Evolutionary conservation across 768 basidiomycete genomes (phyloP), one percentile per base, ranked within the genome.

Genomic region (Serpula lacrymans): DNA sequence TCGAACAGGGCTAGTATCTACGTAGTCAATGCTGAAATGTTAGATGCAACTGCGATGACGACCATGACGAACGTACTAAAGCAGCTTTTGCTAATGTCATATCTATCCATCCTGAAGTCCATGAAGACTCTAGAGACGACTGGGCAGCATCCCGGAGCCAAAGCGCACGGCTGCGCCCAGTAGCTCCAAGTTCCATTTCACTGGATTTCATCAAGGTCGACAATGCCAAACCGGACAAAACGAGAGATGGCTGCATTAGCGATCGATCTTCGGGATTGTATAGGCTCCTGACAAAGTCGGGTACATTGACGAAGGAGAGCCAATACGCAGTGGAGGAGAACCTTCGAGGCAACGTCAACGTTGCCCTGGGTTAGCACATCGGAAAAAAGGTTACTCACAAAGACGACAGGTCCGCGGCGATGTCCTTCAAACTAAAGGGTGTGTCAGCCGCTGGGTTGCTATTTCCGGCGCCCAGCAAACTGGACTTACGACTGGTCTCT

Each of bases 1-100:
- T 90, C 88, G 50, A 86, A 90, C 3, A 90, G 64, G 5, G 87
- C 82, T 7, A 89, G 70, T 35, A 90, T 77, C 86, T 86, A 45
- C 24, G 4, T n/a, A 12, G 11, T 18, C 25, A 28, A 43, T 6
- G 14, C 26, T n/a, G n/a, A n/a, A 17, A 30, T 23, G 22, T 37
- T 11, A 33, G 26, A 16, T 34, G 26, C 23, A 16, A 27, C 33
- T 18, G n/a, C 34, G 24, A 25, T 22, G 18, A 21, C 46, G 20
- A 18, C 30, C 10, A 23, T 21, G 18, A 28, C 16, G 30, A 5
- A 62, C 74, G 46, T 36, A 85, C 84, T 47, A 84, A 62, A 5
- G 85, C 86, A 7, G 86, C 85, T 52, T 87, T 82, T 1, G 83
- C 88, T 6, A 88, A 69, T 12, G 72, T 72, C 16, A 75, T 64